phyloP scores from a whole-genome alignment of 164 flowering plant genomes.

The Magnolia changhungtana region DNA sequence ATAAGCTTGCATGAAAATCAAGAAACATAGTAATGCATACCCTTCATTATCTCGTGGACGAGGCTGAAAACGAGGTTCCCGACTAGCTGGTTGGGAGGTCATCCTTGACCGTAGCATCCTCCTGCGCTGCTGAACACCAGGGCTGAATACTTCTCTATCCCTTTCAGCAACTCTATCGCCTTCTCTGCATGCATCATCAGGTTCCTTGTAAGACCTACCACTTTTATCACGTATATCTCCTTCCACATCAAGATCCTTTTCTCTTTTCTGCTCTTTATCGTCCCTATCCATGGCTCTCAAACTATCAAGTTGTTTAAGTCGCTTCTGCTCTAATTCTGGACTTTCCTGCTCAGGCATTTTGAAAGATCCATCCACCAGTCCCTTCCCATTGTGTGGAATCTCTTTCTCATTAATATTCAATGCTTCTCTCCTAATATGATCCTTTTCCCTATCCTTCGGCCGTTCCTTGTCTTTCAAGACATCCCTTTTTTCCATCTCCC shows the following conservation, averaged over 20 bases:
- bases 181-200: conserved; percentile 72
- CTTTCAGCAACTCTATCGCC: conserved; percentile 60
- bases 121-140: conserved; percentile 81
- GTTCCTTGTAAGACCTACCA: conserved; percentile 48
- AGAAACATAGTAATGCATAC: conserved; percentile 25
- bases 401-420: conserved; percentile 56
- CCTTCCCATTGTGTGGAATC: conserved; percentile 44
- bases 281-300: conserved; percentile 63
- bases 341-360: conserved; percentile 52
- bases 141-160: conserved; percentile 64
- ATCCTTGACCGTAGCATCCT: conserved; percentile 89
- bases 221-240: conserved; percentile 69
- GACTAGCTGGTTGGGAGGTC: conserved; percentile 61
- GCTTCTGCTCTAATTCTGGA: conserved; percentile 46
- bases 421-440: conserved; percentile 57
- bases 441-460: conserved; percentile 59
- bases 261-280: conserved; percentile 59
- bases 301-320: conserved; percentile 54
- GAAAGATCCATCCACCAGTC: conserved; percentile 39
- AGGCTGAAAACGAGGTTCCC: conserved; percentile 64
- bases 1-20: neutral
- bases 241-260: conserved; percentile 63
- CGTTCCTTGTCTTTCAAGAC: conserved; percentile 63
- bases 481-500: conserved; percentile 78
- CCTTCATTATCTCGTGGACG: conserved; percentile 68